A percentile compares a stretch with the other conserved stretches of the same genome.
phyloP scores from a whole-genome alignment of 768 basidiomycete species.

The Vishniacozyma victoriae region DNA sequence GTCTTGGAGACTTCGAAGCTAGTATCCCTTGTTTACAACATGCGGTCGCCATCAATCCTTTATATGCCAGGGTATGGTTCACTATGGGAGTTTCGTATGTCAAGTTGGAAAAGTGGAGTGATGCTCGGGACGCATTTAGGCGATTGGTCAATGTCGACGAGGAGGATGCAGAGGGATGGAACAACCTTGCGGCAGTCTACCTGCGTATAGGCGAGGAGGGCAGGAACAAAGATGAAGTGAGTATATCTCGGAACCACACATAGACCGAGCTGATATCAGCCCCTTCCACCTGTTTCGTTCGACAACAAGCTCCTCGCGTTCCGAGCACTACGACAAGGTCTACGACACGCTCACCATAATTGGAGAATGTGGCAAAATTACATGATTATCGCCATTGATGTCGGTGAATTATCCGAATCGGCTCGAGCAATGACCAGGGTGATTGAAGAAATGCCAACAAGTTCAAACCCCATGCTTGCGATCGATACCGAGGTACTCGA shows the following conservation, averaged over 20 bases:
- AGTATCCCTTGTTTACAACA: constrained; percentile 63
- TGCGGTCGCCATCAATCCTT: constrained; percentile 82
- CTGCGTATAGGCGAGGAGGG: constrained; percentile 63
- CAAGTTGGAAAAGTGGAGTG: constrained; percentile 74
- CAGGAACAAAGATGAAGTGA: constrained; percentile 24
- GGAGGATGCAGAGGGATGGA: constrained; percentile 98
- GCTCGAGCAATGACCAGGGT: constrained; percentile 75
- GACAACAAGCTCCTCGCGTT: constrained; percentile 77
- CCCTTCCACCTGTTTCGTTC: constrained; percentile 41
- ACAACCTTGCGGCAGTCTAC: constrained; percentile 90
- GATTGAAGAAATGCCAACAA: constrained; percentile 56
- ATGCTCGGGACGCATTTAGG: constrained; percentile 73
- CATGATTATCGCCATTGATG: constrained; percentile 85
- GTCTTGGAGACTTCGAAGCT: constrained; percentile 58
- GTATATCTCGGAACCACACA: constrained; percentile 1
- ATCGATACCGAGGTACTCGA: constrained; percentile 86
- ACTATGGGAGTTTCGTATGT: constrained; percentile 87
- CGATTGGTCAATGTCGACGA: constrained; percentile 87
- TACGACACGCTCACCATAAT: constrained; percentile 76
- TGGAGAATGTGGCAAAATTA: constrained; percentile 99
- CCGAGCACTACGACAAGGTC: constrained; percentile 83
- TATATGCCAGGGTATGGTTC: constrained; percentile 87
- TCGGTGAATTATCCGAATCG: constrained; percentile 85
- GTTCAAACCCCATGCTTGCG: constrained; percentile 50
- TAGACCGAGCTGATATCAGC: neutral